These are phyloP conservation scores for Coniochaeta ligniaria DNA, from an alignment of 2,329 filamentous ascomycete species.

Conservation along the genomic window DNA sequence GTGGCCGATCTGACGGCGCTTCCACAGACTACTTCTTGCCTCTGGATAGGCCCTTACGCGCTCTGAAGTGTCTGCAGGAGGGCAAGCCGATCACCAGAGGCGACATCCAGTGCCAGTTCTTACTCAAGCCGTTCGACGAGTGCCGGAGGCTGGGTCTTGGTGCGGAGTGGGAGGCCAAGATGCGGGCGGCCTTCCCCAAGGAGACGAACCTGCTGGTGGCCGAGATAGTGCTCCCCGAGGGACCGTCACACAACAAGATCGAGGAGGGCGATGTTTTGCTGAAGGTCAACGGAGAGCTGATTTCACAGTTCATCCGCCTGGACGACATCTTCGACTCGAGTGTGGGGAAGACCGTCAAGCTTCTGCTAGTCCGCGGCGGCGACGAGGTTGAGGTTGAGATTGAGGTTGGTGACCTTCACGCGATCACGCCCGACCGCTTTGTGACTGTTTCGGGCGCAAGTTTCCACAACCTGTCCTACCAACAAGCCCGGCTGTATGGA, in stretches of 20 bases:
- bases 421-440: constrained; percentile 92
- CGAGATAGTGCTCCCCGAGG: constrained; percentile 87
- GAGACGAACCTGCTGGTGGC: constrained; percentile 97
- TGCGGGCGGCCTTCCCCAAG: constrained; percentile 77
- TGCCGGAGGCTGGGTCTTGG: constrained; percentile 83
- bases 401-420: constrained; percentile 80
- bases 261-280: constrained; percentile 92
- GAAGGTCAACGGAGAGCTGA: constrained; percentile 85
- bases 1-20: constrained; percentile 86
- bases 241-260: constrained; percentile 78
- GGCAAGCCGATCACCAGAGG: constrained; percentile 73
- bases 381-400: constrained; percentile 81
- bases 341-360: constrained; percentile 68
- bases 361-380: constrained; percentile 84
- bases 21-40: constrained; percentile 98
- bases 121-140: constrained; percentile 96
- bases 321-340: constrained; percentile 88
- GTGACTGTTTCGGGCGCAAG: constrained; percentile 89
- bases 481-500: constrained; percentile 92
- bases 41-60: constrained; percentile 80
- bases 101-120: constrained; percentile 96
- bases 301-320: constrained; percentile 87
- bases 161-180: constrained; percentile 76
- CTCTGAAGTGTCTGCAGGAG: constrained; percentile 76
- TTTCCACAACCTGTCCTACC: constrained; percentile 95